phyloP scores from a whole-genome alignment of 2,329 filamentous ascomycete genomes.

The Botrytis pseudocinerea region DNA sequence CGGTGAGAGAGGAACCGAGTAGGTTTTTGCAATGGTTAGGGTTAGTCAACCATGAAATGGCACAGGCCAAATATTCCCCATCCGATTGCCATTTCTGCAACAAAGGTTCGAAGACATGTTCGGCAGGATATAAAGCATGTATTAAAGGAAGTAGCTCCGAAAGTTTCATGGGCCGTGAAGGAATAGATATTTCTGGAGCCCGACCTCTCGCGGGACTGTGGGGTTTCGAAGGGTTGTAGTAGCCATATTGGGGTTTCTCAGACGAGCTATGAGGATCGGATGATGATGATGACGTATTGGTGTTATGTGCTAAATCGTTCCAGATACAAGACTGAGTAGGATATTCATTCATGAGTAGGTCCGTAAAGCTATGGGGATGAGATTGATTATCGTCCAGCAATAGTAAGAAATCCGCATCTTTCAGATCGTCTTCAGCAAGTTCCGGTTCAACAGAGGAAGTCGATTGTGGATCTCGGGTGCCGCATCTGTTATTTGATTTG shows the following conservation, averaged over 20 bases:
- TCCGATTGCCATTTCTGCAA: constrained; percentile 30
- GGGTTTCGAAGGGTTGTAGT: background rate
- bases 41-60: constrained; percentile 26
- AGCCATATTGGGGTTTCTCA: background rate
- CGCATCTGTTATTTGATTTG: constrained; percentile 23
- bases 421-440: background rate
- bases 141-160: constrained; percentile 17
- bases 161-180: constrained; percentile 15
- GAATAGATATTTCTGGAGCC: background rate
- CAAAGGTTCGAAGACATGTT: constrained; percentile 26
- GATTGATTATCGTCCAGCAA: background rate
- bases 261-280: background rate
- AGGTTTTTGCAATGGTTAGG: constrained; percentile 22
- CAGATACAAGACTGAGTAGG: background rate
- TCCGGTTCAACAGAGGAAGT: constrained; percentile 3
- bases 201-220: background rate
- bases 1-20: constrained; percentile 18
- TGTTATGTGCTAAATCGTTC: background rate
- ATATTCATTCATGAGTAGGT: constrained; percentile 3
- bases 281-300: background rate
- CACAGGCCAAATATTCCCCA: constrained; percentile 25
- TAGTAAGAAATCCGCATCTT: background rate
- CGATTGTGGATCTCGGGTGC: constrained; percentile 9
- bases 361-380: background rate
- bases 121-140: background rate